Conservation (phyloP, 148 eudicot genomes). For the Camellia lanceoleosa region DNA sequence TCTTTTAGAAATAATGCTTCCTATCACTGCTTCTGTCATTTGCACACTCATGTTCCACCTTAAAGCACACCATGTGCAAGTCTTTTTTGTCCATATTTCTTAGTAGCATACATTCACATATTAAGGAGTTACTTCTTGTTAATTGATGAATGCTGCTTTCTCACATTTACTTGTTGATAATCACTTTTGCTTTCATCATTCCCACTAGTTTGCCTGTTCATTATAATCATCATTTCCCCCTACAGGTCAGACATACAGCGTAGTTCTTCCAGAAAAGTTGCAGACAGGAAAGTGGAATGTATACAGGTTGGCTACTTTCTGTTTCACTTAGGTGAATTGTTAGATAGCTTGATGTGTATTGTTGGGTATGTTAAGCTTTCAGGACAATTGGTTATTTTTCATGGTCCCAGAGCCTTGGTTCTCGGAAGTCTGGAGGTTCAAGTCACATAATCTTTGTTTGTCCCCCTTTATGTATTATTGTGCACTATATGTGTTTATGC, state of each 20-base stretch:
- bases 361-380: background rate
- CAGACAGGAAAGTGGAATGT: constrained; percentile 95
- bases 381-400: background rate
- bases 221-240: constrained; percentile 4
- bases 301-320: constrained; percentile 57
- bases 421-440: background rate
- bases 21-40: background rate
- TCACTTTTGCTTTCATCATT: background rate
- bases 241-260: constrained; percentile 76
- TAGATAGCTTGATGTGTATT: background rate
- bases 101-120: constrained; percentile 1
- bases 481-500: background rate
- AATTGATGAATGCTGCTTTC: constrained; percentile 8
- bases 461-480: background rate
- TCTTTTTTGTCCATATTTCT: background rate
- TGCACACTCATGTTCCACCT: background rate
- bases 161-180: background rate
- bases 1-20: background rate
- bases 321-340: background rate
- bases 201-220: background rate
- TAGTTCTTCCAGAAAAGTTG: constrained; percentile 89
- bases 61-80: background rate
- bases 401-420: background rate
- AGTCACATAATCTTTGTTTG: background rate
- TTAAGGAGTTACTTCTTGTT: background rate